A percentile compares a stretch with the other conserved stretches of the same genome.
Evolutionary conservation across 805 yeast genomes (phyloP).

Genomic region (Diddensiella transvaalensis): DNA sequence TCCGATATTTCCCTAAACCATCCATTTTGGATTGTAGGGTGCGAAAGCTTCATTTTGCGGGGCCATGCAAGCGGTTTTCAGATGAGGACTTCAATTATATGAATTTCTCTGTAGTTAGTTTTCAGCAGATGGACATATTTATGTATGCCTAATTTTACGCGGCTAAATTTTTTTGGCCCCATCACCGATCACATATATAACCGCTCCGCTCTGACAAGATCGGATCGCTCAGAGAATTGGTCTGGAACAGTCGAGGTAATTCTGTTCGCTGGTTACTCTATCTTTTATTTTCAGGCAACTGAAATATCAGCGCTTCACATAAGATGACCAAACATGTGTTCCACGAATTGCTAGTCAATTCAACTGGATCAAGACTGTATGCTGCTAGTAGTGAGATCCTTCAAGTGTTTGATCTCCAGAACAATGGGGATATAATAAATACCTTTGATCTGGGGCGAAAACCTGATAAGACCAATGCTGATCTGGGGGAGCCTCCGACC

Average conservation of each 20-base stretch:
- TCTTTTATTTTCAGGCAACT: no score
- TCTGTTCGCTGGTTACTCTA: no score
- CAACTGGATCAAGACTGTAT: slow-evolving; percentile 10
- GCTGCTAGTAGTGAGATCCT: slow-evolving; percentile 18
- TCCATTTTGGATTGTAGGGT: slow-evolving; percentile 51
- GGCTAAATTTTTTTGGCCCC: not conserved
- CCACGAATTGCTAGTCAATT: slow-evolving; percentile 7
- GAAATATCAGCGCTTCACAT: no score
- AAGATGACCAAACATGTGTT: slow-evolving; percentile 3
- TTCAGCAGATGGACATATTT: no score
- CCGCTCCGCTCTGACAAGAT: no score
- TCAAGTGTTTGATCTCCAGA: slow-evolving; percentile 28
- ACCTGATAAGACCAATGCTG: slow-evolving; percentile 5
- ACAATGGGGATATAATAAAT: slow-evolving; percentile 10
- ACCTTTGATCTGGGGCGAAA: slow-evolving; percentile 1
- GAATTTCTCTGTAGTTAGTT: not conserved
- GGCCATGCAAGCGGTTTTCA: not conserved
- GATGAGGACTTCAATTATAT: no score
- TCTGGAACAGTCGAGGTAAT: no score
- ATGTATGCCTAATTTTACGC: not conserved
- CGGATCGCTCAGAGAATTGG: no score
- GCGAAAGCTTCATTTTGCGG: slow-evolving; percentile 5
- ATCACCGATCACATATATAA: not conserved
- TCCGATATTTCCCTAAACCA: slow-evolving; percentile 96
- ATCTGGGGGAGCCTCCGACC: not conserved